phyloP scores from a whole-genome alignment of 2,329 filamentous ascomycete species.

The Trichoderma asperellum region DNA sequence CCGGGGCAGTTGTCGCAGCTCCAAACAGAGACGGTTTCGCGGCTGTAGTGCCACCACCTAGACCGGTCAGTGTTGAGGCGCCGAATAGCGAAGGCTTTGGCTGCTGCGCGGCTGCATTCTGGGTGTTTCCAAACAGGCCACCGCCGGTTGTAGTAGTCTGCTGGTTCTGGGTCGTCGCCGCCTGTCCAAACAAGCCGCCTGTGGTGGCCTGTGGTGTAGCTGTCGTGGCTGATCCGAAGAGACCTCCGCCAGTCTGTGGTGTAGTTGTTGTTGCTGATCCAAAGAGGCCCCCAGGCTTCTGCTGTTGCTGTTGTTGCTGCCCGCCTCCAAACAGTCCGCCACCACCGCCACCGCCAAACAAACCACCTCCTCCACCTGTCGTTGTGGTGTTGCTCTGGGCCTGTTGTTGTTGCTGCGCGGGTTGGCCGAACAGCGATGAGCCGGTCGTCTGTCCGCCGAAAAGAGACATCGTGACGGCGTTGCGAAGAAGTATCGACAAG shows the following conservation, averaged over 20 bases:
- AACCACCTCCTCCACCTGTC: slow-evolving; percentile 28
- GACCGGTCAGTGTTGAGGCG: slow-evolving; percentile 23
- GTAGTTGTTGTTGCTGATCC: slow-evolving; percentile 30
- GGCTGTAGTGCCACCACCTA: slow-evolving; percentile 33
- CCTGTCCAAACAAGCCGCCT: slow-evolving; percentile 36
- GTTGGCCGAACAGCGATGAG: slow-evolving; percentile 31
- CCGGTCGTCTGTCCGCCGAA: slow-evolving; percentile 42
- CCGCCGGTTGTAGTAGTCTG: slow-evolving; percentile 29
- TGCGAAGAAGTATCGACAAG: neutral
- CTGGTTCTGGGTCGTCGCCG: slow-evolving; percentile 30
- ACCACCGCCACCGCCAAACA: slow-evolving; percentile 31
- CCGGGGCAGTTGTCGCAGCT: slow-evolving; percentile 34
- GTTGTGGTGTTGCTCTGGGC: slow-evolving; percentile 29
- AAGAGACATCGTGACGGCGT: slow-evolving; percentile 40
- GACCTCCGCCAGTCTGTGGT: slow-evolving; percentile 34
- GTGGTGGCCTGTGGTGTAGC: slow-evolving; percentile 32
- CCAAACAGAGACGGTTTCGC: slow-evolving; percentile 45
- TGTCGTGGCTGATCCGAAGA: slow-evolving; percentile 39
- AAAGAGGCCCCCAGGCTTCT: slow-evolving; percentile 30
- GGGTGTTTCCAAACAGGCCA: slow-evolving; percentile 34
- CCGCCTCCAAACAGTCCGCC: slow-evolving; percentile 31
- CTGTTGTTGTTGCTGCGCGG: slow-evolving; percentile 31
- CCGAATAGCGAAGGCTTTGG: slow-evolving; percentile 37
- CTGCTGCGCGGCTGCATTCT: slow-evolving; percentile 27
- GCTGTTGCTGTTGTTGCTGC: slow-evolving; percentile 31